Base-by-base conservation (phyloP, 306 rosid species). In the Mimosa pudica region DNA sequence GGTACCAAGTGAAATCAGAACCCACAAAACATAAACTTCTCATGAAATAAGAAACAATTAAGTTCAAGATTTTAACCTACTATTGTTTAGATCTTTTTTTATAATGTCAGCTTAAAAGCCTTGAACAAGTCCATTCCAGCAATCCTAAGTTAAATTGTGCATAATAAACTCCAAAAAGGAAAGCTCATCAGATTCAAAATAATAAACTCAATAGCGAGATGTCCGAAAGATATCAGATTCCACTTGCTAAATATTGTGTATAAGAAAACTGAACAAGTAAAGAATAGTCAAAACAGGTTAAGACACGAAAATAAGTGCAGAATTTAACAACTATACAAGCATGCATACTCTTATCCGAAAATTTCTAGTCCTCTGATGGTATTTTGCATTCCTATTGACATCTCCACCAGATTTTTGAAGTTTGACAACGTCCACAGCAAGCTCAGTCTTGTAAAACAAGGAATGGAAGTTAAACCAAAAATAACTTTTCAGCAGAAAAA, bases 361-460 rank as follows among this genome's bases (percentile, higher is more conserved):
- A 82, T 90, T 88, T 88, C 99, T 88, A 77, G 98, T 71, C 72
- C 88, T 90, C 79, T 95, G 93, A 70, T 96, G 94, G 75, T 84
- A 82, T 83, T 95, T 95, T 49, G 82, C 85, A 68, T 89, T 91
- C 81, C 99, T 90, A 47, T 93, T 84, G 82, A 95, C 98, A 83
- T 93, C 99, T 47, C 99, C 99, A 51, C 99, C 99, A 7, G 99
- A 95, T 81, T 85, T 93, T 78, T 95, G 98, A 83, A 93, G 99
- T 83, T 95, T 95, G 74, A 95, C 99, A 54, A 95, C 98, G 63
- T 93, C 98, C 82, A 95, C 94, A 14, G 87, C 85, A 38, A 98
- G 93, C 70, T 91, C 94, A 74, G 82, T 89, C 89, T 84, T 91
- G 30, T 24, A 24, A 24, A 24, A 24, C 30, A 24, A 24, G 30